A percentile compares a stretch with the other conserved stretches of the same genome.
Conservation (phyloP, 1,139 yeast genomes). For the Debaryomyces udenii region DNA sequence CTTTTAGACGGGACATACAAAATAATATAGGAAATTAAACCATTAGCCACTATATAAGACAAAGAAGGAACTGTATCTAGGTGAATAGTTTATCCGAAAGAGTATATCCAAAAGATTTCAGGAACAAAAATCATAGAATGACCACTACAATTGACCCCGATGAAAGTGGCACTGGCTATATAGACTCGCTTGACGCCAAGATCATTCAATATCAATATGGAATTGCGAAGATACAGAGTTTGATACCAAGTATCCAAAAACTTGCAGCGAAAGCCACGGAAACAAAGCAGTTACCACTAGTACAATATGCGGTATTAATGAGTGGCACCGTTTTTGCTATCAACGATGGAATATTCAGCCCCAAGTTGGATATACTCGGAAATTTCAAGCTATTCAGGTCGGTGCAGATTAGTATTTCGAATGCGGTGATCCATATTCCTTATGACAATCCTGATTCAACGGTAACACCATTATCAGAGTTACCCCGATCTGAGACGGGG, state of each 20-base stretch:
- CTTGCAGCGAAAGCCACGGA: slow-evolving; percentile 11
- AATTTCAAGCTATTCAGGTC: slow-evolving; percentile 43
- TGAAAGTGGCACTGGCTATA: slow-evolving; percentile 8
- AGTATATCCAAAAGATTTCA: neutral
- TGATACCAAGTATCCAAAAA: slow-evolving; percentile 23
- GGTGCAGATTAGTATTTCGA: slow-evolving; percentile 34
- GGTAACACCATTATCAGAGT: slow-evolving; percentile 32
- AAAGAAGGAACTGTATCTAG: too few relatives aligned
- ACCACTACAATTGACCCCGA: slow-evolving; percentile 3
- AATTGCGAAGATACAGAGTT: slow-evolving; percentile 32
- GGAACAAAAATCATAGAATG: slow-evolving; percentile 1
- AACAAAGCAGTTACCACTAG: slow-evolving; percentile 24
- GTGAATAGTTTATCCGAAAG: too few relatives aligned
- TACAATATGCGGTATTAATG: slow-evolving; percentile 43
- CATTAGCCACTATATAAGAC: too few relatives aligned
- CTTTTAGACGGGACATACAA: too few relatives aligned
- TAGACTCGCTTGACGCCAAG: slow-evolving; percentile 35
- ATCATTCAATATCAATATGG: slow-evolving; percentile 47
- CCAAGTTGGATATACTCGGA: slow-evolving; percentile 45
- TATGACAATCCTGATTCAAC: slow-evolving; percentile 40
- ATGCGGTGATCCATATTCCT: slow-evolving; percentile 42
- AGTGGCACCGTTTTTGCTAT: slow-evolving; percentile 52
- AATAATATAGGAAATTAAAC: too few relatives aligned
- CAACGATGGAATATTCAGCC: slow-evolving; percentile 47
- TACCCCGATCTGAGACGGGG: slow-evolving; percentile 34